A percentile compares a stretch with the other conserved stretches of the same genome.
These are phyloP conservation scores for Aureobasidium mangrovei DNA, from an alignment of 2,329 filamentous ascomycete species.

Conservation along the genomic window DNA sequence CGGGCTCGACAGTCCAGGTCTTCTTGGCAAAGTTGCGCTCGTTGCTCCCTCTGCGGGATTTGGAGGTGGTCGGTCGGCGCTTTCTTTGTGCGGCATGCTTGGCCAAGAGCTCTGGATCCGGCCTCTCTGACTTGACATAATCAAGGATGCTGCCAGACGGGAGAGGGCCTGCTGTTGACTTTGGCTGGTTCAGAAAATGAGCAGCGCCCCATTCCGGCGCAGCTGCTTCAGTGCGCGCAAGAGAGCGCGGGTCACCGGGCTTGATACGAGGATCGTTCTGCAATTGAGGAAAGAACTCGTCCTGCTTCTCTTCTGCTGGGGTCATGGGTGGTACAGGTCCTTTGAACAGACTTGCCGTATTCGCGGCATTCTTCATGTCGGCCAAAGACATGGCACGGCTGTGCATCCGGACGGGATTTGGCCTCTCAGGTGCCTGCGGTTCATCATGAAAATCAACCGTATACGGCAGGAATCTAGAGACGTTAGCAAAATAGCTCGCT, in stretches of 20 bases:
- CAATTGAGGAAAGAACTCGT: conserved; percentile 39
- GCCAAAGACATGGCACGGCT: conserved; percentile 3
- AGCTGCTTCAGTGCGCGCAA: conserved; percentile 65
- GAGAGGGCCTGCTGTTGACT: conserved; percentile 62
- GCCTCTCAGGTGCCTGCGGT: conserved; percentile 22
- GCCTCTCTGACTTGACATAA: conserved; percentile 43
- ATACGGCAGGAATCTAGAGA: conserved; percentile 75
- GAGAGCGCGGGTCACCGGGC: conserved; percentile 39
- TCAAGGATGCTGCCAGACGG: conserved; percentile 59
- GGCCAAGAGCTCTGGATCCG: conserved; percentile 19
- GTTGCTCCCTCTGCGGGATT: conserved; percentile 28
- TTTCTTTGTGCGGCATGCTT: conserved; percentile 18
- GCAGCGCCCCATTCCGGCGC: conserved; percentile 66
- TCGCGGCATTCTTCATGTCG: conserved; percentile 1
- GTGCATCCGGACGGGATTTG: conserved; percentile 1
- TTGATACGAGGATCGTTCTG: conserved; percentile 37
- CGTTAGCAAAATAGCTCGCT: background rate
- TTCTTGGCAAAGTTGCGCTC: conserved; percentile 57
- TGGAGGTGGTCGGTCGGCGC: conserved; percentile 5
- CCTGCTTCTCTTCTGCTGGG: conserved; percentile 27
- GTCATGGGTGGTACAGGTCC: conserved; percentile 36
- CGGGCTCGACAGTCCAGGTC: conserved; percentile 72
- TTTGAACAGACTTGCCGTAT: conserved; percentile 32
- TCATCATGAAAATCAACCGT: conserved; percentile 76
- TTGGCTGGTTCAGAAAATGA: conserved; percentile 64